Conservation (phyloP, 2,329 filamentous ascomycete genomes). For the Exophiala sp. region DNA sequence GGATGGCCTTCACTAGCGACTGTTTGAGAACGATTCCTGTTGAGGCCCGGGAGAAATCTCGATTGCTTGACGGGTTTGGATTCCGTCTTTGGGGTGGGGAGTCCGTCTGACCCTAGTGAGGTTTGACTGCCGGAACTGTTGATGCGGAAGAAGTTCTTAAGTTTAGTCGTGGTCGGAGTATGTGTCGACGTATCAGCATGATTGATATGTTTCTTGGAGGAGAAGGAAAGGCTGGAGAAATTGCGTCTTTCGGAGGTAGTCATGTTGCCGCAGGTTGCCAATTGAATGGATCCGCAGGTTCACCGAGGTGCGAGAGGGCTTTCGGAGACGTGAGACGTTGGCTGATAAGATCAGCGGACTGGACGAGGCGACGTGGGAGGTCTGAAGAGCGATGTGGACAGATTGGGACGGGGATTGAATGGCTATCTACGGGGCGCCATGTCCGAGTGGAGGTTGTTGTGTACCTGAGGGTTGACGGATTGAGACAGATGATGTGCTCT, state of each 20-base stretch:
- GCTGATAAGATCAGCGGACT: conserved; percentile 2
- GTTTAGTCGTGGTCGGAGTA: conserved; percentile 54
- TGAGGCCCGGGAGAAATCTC: conserved; percentile 82
- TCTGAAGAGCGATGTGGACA: conserved; percentile 7
- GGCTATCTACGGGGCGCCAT: conserved; percentile 26
- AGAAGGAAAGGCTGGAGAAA: conserved; percentile 44
- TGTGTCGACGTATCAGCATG: conserved; percentile 45
- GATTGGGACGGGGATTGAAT: conserved; percentile 1
- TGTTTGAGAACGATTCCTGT: conserved; percentile 82
- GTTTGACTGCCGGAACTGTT: conserved; percentile 52
- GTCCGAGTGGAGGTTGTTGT: conserved; percentile 9
- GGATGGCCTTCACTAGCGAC: conserved; percentile 90
- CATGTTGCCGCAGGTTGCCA: conserved; percentile 34
- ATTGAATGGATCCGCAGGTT: conserved; percentile 29
- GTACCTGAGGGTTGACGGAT: background rate
- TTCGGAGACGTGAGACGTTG: background rate
- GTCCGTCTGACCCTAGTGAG: conserved; percentile 39
- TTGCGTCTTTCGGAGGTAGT: conserved; percentile 44
- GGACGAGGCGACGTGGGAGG: background rate
- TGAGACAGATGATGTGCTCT: conserved; percentile 1
- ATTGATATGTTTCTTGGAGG: conserved; percentile 43
- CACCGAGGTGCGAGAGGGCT: background rate
- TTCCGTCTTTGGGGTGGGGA: conserved; percentile 53
- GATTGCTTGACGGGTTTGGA: conserved; percentile 72
- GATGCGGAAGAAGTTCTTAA: conserved; percentile 69